Conservation (phyloP, 192 early-diverging fungal species). For the Coemansia javaensis region DNA sequence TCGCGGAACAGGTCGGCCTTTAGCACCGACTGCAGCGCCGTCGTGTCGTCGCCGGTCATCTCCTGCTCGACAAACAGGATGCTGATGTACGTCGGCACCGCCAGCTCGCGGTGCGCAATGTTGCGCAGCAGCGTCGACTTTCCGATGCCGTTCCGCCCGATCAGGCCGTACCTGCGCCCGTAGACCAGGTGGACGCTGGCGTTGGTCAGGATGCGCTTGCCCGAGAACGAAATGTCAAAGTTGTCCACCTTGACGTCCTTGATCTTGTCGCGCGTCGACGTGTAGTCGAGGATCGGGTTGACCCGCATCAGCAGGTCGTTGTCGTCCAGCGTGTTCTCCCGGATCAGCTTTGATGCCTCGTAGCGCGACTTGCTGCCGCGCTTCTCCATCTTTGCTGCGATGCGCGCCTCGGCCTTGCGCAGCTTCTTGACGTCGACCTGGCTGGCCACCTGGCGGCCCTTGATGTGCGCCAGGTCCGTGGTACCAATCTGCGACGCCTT, state of each 20-base stretch:
- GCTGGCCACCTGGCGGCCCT: slow-evolving; percentile 62
- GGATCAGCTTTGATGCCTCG: slow-evolving; percentile 67
- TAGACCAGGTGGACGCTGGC: slow-evolving; percentile 75
- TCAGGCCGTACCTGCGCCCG: slow-evolving; percentile 92
- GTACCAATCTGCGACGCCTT: slow-evolving; percentile 35
- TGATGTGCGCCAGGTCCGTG: slow-evolving; percentile 65
- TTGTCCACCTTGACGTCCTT: slow-evolving; percentile 97
- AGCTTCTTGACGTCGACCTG: slow-evolving; percentile 80
- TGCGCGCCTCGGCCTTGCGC: slow-evolving; percentile 86
- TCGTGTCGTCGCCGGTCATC: slow-evolving; percentile 85
- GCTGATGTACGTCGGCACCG: slow-evolving; percentile 83
- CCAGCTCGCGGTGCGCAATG: slow-evolving; percentile 79
- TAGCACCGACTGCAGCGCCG: slow-evolving; percentile 83
- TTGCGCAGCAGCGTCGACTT: slow-evolving; percentile 78
- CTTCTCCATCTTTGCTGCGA: slow-evolving; percentile 85
- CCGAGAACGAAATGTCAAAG: slow-evolving; percentile 94
- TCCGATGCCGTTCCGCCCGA: slow-evolving; percentile 89
- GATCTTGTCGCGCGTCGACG: slow-evolving; percentile 70
- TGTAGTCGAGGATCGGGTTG: slow-evolving; percentile 85
- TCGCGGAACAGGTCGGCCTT: slow-evolving; percentile 92
- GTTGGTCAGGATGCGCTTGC: slow-evolving; percentile 88
- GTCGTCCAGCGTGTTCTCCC: slow-evolving; percentile 60
- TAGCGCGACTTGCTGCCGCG: slow-evolving; percentile 67
- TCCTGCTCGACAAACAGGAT: slow-evolving; percentile 99
- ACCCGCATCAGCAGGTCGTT: slow-evolving; percentile 75